phyloP scores from a whole-genome alignment of 306 rosid genomes.

The Vachellia pachyceras region DNA sequence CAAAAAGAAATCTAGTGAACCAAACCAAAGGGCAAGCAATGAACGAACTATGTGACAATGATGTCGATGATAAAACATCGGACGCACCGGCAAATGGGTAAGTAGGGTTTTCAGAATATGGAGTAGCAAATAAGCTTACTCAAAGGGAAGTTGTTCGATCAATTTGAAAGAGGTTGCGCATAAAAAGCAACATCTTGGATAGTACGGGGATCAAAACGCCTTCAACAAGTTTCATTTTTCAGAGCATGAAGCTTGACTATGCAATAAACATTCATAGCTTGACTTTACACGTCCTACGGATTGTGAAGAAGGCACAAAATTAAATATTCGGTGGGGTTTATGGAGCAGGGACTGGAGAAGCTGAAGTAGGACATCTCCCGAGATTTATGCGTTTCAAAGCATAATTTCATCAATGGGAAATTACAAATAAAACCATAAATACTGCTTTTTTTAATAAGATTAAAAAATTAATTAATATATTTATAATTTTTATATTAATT shows the following conservation, averaged over 20 bases:
- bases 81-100: slow-evolving; percentile 37
- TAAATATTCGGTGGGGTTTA: slow-evolving; percentile 32
- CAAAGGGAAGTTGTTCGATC: slow-evolving; percentile 62
- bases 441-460: too few species aligned
- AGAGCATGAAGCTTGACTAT: slow-evolving; percentile 12
- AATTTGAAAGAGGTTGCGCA: slow-evolving; percentile 62
- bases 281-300: neutral
- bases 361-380: neutral
- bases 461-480: too few species aligned
- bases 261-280: slow-evolving; percentile 36
- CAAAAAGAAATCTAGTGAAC: slow-evolving; percentile 60
- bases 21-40: slow-evolving; percentile 59
- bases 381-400: neutral
- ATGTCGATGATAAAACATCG: slow-evolving; percentile 23
- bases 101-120: slow-evolving; percentile 32
- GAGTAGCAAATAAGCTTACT: slow-evolving; percentile 66
- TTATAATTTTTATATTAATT: too few species aligned
- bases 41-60: slow-evolving; percentile 40
- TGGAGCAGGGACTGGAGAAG: neutral
- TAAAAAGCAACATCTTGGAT: slow-evolving; percentile 57
- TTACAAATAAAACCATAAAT: too few species aligned
- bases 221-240: slow-evolving; percentile 31
- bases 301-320: neutral
- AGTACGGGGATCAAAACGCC: neutral
- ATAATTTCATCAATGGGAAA: too few species aligned